These are phyloP conservation scores for Penicillium canariense DNA, from an alignment of 495 filamentous ascomycete genomes.

Conservation along the genomic window DNA sequence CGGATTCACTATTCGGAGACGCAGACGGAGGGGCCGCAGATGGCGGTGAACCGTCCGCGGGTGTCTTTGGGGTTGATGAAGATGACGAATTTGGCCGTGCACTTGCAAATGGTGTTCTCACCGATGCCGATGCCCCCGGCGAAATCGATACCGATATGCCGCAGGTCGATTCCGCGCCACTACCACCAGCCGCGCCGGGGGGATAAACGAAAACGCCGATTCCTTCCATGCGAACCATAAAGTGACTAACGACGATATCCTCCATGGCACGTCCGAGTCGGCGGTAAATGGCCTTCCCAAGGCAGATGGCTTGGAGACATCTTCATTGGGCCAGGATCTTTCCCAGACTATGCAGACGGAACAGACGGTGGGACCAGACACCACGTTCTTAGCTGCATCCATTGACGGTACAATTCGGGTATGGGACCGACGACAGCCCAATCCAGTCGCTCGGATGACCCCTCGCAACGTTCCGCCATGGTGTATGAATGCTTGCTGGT, in stretches of 20 bases:
- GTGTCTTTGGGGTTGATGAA: conserved; percentile 69
- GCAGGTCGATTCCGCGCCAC: conserved; percentile 23
- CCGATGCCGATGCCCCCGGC: conserved; percentile 35
- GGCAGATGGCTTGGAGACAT: conserved; percentile 43
- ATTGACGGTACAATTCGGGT: conserved; percentile 86
- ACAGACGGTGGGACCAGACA: conserved; percentile 50
- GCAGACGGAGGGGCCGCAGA: conserved; percentile 59
- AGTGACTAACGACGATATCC: conserved; percentile 11
- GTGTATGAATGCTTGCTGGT: conserved; percentile 99
- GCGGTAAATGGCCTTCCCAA: conserved; percentile 52
- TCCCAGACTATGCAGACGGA: conserved; percentile 31
- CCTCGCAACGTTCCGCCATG: conserved; percentile 81
- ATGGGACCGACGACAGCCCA: conserved; percentile 81
- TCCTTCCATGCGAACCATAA: conserved; percentile 14
- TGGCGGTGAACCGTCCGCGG: conserved; percentile 53
- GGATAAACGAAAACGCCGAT: conserved; percentile 13
- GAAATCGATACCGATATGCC: conserved; percentile 29
- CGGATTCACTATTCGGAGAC: conserved; percentile 75
- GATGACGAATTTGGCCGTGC: conserved; percentile 84
- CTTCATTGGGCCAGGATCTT: conserved; percentile 29
- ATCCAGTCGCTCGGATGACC: conserved; percentile 74
- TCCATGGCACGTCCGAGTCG: conserved; percentile 26
- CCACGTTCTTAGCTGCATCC: conserved; percentile 80
- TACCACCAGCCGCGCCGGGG: conserved; percentile 3
- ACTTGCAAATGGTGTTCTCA: conserved; percentile 60